These are phyloP conservation scores for Trichosphaerium sp. DNA, from an alignment of 78 protist species.

Conservation along the genomic window DNA sequence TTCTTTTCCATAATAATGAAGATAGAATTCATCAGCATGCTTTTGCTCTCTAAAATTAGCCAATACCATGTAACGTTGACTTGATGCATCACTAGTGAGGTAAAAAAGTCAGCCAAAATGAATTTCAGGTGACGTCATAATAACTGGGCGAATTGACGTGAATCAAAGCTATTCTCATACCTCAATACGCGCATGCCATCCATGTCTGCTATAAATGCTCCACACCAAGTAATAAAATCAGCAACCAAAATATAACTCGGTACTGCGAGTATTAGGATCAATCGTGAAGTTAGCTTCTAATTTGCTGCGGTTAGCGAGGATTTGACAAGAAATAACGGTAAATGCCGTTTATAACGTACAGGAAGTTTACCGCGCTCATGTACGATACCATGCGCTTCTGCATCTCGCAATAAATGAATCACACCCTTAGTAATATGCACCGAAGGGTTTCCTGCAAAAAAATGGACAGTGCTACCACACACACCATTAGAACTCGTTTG, in stretches of 20 bases:
- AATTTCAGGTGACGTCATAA: too few species aligned
- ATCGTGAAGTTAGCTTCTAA: slow-evolving; percentile 13
- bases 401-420: slow-evolving; percentile 33
- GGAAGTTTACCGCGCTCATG: slow-evolving; percentile 30
- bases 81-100: slow-evolving; percentile 50
- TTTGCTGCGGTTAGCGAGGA: not conserved
- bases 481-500: too few species aligned
- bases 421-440: slow-evolving; percentile 45
- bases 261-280: slow-evolving; percentile 32
- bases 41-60: slow-evolving; percentile 8
- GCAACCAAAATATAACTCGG: slow-evolving; percentile 42
- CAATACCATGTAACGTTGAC: slow-evolving; percentile 55
- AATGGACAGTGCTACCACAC: too few species aligned
- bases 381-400: not conserved
- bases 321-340: not conserved
- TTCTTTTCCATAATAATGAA: slow-evolving; percentile 38
- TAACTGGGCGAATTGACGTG: too few species aligned
- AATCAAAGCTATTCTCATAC: too few species aligned
- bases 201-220: slow-evolving; percentile 14
- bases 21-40: slow-evolving; percentile 42
- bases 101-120: too few species aligned
- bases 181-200: too few species aligned
- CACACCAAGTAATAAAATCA: slow-evolving; percentile 17
- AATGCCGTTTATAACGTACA: not conserved
- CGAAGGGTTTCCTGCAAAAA: slow-evolving; percentile 51